Evolutionary conservation across 75 land plant genomes (phyloP).

Genomic region (Ceratopteris richardii): DNA sequence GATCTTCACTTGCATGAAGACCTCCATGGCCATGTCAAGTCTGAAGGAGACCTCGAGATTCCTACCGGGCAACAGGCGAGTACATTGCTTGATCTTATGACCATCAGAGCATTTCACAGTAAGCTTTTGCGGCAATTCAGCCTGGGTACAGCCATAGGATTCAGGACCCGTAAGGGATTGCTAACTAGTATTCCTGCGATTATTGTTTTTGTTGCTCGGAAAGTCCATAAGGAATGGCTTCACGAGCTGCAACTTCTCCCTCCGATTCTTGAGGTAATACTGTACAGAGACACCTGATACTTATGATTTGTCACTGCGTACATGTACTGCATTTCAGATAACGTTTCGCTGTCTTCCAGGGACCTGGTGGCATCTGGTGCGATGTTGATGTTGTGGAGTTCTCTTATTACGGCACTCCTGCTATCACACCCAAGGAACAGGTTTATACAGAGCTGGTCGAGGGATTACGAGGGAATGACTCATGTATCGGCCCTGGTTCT

Average conservation of each 20-base stretch:
- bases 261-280: slow-evolving; percentile 53
- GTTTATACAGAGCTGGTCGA: slow-evolving; percentile 80
- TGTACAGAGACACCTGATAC: neutral
- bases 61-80: slow-evolving; percentile 68
- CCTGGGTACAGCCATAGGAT: slow-evolving; percentile 83
- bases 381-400: slow-evolving; percentile 97
- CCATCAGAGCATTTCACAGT: slow-evolving; percentile 81
- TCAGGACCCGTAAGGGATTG: slow-evolving; percentile 53
- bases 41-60: slow-evolving; percentile 11
- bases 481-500: slow-evolving; percentile 84
- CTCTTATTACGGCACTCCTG: slow-evolving; percentile 82
- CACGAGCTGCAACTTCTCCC: slow-evolving; percentile 53
- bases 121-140: slow-evolving; percentile 69
- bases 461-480: slow-evolving; percentile 81
- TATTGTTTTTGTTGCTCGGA: slow-evolving; percentile 88
- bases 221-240: slow-evolving; percentile 82
- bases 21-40: slow-evolving; percentile 29
- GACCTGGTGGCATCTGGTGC: slow-evolving; percentile 99
- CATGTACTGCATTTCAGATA: neutral
- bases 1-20: slow-evolving; percentile 36
- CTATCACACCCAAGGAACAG: slow-evolving; percentile 77
- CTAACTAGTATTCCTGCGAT: slow-evolving; percentile 81
- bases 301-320: neutral
- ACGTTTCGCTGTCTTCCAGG: slow-evolving; percentile 30
- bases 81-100: slow-evolving; percentile 85